Evolutionary conservation across 192 early-diverging fungal species (phyloP).

Genomic region (Coemansia sp.): DNA sequence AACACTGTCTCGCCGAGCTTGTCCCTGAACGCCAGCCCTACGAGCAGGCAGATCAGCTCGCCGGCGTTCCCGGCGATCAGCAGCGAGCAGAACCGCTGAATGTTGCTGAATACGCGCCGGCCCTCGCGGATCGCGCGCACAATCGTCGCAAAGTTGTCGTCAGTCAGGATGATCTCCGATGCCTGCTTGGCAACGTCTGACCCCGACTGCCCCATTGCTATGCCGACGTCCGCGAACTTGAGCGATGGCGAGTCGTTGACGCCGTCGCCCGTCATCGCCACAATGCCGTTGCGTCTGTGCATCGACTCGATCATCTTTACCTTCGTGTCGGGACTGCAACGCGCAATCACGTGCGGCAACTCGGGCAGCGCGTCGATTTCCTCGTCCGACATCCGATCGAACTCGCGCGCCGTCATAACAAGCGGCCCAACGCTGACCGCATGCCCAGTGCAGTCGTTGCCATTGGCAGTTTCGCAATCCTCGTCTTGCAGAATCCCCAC

Average conservation of each 20-base stretch:
- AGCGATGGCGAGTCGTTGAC: slow-evolving; percentile 79
- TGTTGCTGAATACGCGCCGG: slow-evolving; percentile 77
- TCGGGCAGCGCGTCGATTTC: slow-evolving; percentile 73
- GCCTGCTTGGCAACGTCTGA: slow-evolving; percentile 78
- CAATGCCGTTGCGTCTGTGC: slow-evolving; percentile 70
- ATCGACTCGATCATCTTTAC: slow-evolving; percentile 94
- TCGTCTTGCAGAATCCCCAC: slow-evolving; percentile 70
- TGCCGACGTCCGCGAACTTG: slow-evolving; percentile 76
- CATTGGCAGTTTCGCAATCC: background rate
- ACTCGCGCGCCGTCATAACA: slow-evolving; percentile 83
- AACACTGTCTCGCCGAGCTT: slow-evolving; percentile 59
- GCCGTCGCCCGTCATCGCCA: slow-evolving; percentile 92
- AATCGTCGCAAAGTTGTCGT: slow-evolving; percentile 82
- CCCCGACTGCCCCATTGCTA: slow-evolving; percentile 68
- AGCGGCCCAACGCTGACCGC: slow-evolving; percentile 36
- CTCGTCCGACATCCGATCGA: slow-evolving; percentile 82
- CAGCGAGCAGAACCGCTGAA: slow-evolving; percentile 68
- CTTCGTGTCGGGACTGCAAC: slow-evolving; percentile 94
- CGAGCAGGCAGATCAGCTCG: slow-evolving; percentile 68
- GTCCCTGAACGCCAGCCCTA: slow-evolving; percentile 76
- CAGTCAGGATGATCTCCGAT: slow-evolving; percentile 83
- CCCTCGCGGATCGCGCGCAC: slow-evolving; percentile 76
- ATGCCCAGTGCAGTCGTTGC: slow-evolving; percentile 27
- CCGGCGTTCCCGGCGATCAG: slow-evolving; percentile 75
- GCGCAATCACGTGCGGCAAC: slow-evolving; percentile 88